phyloP scores from a whole-genome alignment of 495 filamentous ascomycete species.

The Aspergillus bertholletiae region DNA sequence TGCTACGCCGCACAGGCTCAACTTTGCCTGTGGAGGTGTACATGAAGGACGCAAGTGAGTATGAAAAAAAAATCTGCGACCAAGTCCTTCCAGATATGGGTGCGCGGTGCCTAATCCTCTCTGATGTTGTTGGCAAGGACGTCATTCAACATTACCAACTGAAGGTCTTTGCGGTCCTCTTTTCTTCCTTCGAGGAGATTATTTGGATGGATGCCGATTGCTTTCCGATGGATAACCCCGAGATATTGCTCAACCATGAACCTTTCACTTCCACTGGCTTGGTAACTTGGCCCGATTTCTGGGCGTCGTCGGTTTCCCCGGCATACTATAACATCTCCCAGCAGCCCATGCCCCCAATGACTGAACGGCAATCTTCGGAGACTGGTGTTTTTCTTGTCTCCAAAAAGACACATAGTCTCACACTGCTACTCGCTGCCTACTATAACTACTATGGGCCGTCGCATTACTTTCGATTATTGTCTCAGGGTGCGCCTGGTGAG shows the following conservation, averaged over 20 bases:
- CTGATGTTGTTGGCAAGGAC: constrained; percentile 39
- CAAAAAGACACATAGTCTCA: constrained; percentile 49
- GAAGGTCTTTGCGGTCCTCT: constrained; percentile 57
- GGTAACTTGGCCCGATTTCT: constrained; percentile 63
- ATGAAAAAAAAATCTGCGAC: constrained; percentile 51
- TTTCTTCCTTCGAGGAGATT: constrained; percentile 57
- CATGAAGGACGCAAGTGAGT: constrained; percentile 46
- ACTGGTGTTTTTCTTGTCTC: constrained; percentile 56
- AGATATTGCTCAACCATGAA: constrained; percentile 45
- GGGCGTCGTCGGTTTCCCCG: constrained; percentile 49
- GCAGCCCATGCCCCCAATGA: constrained; percentile 36
- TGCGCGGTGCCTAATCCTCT: constrained; percentile 49
- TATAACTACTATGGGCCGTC: constrained; percentile 61
- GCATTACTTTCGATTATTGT: constrained; percentile 56
- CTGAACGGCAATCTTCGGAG: constrained; percentile 46
- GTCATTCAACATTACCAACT: constrained; percentile 51
- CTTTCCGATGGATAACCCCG: constrained; percentile 51
- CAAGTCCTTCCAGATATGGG: constrained; percentile 45
- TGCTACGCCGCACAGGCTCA: constrained; percentile 55
- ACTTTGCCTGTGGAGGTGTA: constrained; percentile 57
- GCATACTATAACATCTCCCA: constrained; percentile 53
- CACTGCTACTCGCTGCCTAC: constrained; percentile 55
- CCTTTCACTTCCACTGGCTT: constrained; percentile 51
- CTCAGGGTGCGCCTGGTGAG: constrained; percentile 53
- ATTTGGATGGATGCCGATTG: constrained; percentile 62